These are phyloP conservation scores for Leccinellum luteum DNA, from an alignment of 768 basidiomycete genomes.

Conservation along the genomic window DNA sequence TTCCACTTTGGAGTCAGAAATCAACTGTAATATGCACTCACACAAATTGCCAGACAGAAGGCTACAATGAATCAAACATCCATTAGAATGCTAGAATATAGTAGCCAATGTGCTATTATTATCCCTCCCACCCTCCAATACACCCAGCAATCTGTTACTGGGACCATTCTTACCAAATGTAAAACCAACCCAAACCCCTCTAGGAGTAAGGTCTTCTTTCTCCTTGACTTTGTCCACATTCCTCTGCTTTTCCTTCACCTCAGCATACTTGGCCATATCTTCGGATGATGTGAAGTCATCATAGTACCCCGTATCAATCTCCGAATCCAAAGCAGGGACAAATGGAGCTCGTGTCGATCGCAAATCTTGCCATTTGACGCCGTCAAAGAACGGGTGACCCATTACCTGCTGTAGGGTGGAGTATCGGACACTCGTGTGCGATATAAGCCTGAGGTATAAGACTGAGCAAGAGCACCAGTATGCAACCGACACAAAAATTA, in stretches of 20 bases:
- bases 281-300: slow-evolving; percentile 85
- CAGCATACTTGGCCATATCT: slow-evolving; percentile 99
- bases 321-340: slow-evolving; percentile 91
- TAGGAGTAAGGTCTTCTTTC: slow-evolving; percentile 66
- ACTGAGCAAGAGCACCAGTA: background rate
- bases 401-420: slow-evolving; percentile 70
- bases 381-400: slow-evolving; percentile 79
- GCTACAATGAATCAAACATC: background rate
- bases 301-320: slow-evolving; percentile 94
- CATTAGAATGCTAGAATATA: slow-evolving; percentile 43
- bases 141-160: slow-evolving; percentile 35
- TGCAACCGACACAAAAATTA: slow-evolving; percentile 30
- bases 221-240: slow-evolving; percentile 93
- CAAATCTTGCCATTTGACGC: slow-evolving; percentile 74
- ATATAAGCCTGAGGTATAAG: slow-evolving; percentile 62
- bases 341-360: slow-evolving; percentile 81
- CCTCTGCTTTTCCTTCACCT: slow-evolving; percentile 94
- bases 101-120: slow-evolving; percentile 52
- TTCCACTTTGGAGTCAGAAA: too few species aligned
- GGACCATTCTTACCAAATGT: slow-evolving; percentile 89
- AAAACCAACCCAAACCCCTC: slow-evolving; percentile 90
- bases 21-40: too few species aligned
- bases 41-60: too few species aligned
- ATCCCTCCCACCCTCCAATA: slow-evolving; percentile 38
- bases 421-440: slow-evolving; percentile 80